Base-by-base conservation (phyloP, 73 alveolate genomes). In the Paramecium sexaurelia region DNA sequence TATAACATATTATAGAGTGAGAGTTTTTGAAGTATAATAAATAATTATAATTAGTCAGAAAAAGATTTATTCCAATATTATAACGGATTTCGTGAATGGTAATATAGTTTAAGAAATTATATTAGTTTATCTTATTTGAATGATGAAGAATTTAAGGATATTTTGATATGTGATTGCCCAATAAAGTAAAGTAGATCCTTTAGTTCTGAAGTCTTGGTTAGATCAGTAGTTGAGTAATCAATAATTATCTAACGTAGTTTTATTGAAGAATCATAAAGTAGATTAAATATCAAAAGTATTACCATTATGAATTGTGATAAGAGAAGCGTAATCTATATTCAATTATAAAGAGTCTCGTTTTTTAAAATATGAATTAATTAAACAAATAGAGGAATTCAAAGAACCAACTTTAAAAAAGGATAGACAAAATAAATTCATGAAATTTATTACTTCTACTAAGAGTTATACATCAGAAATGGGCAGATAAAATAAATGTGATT, bases 51-150 rank as follows among this genome's bases (percentile, higher is more conserved):
- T 33, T n/a, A 71, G 86, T 20, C 43, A 20, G 90, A 78, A 10
- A 78, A 39, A 78, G 90, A 78, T 78, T 43, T 78, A 19, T 78
- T 78, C 36, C 27, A 78, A 78, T 78, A 78, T 43, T 78, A 78
- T 43, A 78, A 78, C 29, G 90, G 90, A 43, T 78, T 29, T 40
- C 15, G 90, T 41, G 90, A 78, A 45, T 78, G 90, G 90, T 78
- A 39, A 71, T 71, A 71, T 4, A 15, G 55, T 20, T 41, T 9
- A 36, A 11, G 32, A 78, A 13, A 3, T 45, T 40, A 69, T 40
- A 39, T 11, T 40, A 78, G 90, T 43, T 24, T 78, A 24, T 41
- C 20, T 3, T 41, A 45, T 4, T 45, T 78, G 68, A 78, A 78
- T 40, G 90, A 78, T 43, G 90, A 78, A 26, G 40, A 39, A 78